These are phyloP conservation scores for Alnus glutinosa DNA, from an alignment of 306 rosid genomes.

Conservation along the genomic window DNA sequence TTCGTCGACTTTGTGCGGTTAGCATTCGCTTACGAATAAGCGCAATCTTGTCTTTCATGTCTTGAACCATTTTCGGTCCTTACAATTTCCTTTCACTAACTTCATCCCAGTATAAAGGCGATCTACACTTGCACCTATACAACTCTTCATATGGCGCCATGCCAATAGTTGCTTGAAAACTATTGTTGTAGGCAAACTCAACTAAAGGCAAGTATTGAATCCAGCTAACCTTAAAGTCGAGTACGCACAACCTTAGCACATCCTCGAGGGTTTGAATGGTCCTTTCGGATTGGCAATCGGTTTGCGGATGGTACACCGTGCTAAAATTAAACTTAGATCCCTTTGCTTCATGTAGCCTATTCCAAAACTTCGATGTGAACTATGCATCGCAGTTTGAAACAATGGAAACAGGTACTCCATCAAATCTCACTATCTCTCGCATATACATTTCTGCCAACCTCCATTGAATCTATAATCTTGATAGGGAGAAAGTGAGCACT, in stretches of 20 bases:
- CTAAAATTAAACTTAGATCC: too few species aligned
- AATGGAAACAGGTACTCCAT: neutral
- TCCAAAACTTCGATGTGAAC: neutral
- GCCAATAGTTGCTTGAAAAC: neutral
- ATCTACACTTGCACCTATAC: neutral
- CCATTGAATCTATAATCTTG: neutral
- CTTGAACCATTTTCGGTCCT: too few species aligned
- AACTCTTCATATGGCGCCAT: neutral
- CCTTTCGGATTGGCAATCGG: too few species aligned
- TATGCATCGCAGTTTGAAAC: neutral
- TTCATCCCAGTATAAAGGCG: neutral
- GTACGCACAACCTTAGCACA: neutral
- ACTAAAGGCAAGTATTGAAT: too few species aligned
- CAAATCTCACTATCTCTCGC: neutral
- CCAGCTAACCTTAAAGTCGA: too few species aligned
- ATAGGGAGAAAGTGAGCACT: neutral
- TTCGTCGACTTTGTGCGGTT: neutral
- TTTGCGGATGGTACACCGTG: too few species aligned
- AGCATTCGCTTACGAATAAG: neutral
- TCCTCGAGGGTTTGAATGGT: neutral
- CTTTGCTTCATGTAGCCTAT: neutral
- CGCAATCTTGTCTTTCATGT: too few species aligned
- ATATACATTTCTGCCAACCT: neutral
- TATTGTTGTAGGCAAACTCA: neutral
- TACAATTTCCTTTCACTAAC: neutral